Base-by-base conservation (phyloP, 2,329 filamentous ascomycete genomes). In the Colletotrichum sojae region DNA sequence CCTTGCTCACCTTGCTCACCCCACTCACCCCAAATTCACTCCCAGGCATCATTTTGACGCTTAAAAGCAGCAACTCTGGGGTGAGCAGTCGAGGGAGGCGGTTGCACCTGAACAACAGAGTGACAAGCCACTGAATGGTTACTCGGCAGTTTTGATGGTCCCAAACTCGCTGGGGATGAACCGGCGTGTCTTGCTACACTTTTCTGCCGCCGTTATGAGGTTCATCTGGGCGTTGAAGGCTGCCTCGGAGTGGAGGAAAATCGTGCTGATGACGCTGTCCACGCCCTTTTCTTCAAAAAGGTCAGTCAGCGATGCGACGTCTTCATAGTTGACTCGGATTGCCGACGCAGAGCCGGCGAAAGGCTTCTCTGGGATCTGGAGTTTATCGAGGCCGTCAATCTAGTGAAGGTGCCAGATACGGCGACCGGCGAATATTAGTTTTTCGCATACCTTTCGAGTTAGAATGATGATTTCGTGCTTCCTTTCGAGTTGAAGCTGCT, bases 121-220 rank as follows among this genome's bases (percentile, higher is more conserved):
- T n/a, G n/a, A n/a, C n/a, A n/a, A 39, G 6, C 6, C 36, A 5
- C 36, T 0, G 27, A 20, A 6, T 3, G 18, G 8, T 46, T 39
- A 25, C n/a, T 55, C 40, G 16, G 60, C n/a, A 15, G 27, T 39
- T 1, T 46, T 22, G 1, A 78, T 74, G 12, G 78, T 75, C 3
- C 77, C 82, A 73, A 78, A 85, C 64, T 80, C 76, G 69, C 81
- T 85, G 1, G 83, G 78, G n/a, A 86, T 78, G 53, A 84, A 81
- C 15, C 83, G 73, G 56, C 76, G 77, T 0, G 83, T 84, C 0
- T 68, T 57, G 3, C 52, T 68, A 1, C 83, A 81, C 16, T 70
- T 70, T 15, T 80, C 81, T 0, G 83, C 81, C 1, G 83, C 84
- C 8, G 76, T 73, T 54, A 86, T 82, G n/a, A 86, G 76, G 36